phyloP scores from a whole-genome alignment of 1,284 basidiomycete genomes.

The Cerrena zonata region DNA sequence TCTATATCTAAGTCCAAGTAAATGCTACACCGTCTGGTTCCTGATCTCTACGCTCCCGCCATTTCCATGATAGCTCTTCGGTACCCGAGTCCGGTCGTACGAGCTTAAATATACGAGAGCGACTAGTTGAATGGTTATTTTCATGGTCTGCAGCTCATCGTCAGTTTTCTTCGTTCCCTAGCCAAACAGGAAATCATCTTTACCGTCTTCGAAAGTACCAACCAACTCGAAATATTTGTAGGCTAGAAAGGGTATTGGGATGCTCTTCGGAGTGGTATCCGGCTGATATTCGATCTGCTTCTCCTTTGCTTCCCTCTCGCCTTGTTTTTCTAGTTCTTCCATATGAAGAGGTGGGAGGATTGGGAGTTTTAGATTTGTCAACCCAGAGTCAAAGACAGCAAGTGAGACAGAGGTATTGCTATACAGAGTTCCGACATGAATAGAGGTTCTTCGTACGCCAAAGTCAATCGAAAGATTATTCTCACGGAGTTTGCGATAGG shows the following conservation, averaged over 20 bases:
- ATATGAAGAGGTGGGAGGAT: slow-evolving; percentile 31
- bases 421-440: background rate
- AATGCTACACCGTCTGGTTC: no score
- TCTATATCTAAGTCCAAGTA: no score
- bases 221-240: slow-evolving; percentile 23
- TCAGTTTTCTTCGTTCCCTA: no score
- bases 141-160: no score
- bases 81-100: no score
- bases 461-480: slow-evolving; percentile 4
- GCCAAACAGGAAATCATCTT: slow-evolving; percentile 5
- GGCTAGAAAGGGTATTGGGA: slow-evolving; percentile 14
- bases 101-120: no score
- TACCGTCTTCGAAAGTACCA: slow-evolving; percentile 18
- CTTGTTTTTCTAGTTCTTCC: slow-evolving; percentile 8
- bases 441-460: background rate
- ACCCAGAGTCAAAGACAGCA: slow-evolving; percentile 57
- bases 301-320: slow-evolving; percentile 3
- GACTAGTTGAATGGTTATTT: no score
- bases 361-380: slow-evolving; percentile 53
- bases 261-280: slow-evolving; percentile 5
- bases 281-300: background rate
- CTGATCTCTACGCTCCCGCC: no score
- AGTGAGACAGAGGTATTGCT: slow-evolving; percentile 36
- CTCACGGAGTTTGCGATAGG: slow-evolving; percentile 25
- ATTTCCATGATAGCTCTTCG: no score